These are phyloP conservation scores for Gleditsia sinensis DNA, from an alignment of 306 rosid species.

Conservation along the genomic window DNA sequence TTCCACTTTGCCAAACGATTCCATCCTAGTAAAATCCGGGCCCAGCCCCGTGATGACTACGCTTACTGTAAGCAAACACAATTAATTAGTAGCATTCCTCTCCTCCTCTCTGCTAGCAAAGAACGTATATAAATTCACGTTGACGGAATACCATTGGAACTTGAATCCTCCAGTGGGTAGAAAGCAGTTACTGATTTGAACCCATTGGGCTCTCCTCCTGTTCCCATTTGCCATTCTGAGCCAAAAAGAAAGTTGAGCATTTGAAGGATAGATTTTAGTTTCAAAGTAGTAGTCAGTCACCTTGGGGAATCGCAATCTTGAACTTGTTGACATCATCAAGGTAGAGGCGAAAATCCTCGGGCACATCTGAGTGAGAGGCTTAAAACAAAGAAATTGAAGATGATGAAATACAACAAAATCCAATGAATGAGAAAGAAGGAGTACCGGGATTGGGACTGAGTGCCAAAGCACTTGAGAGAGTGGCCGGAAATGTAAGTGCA, in stretches of 20 bases:
- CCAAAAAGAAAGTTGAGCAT: constrained; percentile 12
- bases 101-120: no score
- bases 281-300: no score
- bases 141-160: constrained; percentile 75
- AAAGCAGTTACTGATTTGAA: constrained; percentile 88
- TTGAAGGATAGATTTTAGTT: no score
- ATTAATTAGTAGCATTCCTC: no score
- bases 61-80: constrained; percentile 67
- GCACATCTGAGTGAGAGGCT: constrained; percentile 41
- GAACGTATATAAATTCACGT: no score
- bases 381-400: neutral
- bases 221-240: constrained; percentile 78
- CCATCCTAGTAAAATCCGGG: constrained; percentile 90
- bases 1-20: constrained; percentile 93
- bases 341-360: constrained; percentile 64
- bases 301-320: constrained; percentile 77
- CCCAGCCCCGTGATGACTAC: constrained; percentile 86
- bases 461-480: constrained; percentile 45
- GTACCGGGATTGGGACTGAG: constrained; percentile 29
- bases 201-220: constrained; percentile 79
- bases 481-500: constrained; percentile 44
- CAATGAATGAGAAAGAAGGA: neutral
- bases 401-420: neutral
- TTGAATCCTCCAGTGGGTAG: constrained; percentile 61
- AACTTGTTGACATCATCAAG: constrained; percentile 78